Evolutionary conservation across 176 grass and related monocot genomes (phyloP).

Genomic region (Triticum dicoccoides): DNA sequence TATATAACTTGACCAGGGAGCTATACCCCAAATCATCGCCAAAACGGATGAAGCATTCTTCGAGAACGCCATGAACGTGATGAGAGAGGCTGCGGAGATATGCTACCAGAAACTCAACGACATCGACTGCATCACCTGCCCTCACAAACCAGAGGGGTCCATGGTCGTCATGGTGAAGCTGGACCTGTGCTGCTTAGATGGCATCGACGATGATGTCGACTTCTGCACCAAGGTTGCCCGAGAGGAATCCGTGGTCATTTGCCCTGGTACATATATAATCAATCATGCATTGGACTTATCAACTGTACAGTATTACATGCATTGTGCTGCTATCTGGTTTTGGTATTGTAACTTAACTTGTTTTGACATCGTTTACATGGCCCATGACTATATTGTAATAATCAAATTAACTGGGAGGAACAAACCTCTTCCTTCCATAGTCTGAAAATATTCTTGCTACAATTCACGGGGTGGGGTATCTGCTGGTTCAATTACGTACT

Average conservation of each 20-base stretch:
- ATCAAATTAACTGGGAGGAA: background rate
- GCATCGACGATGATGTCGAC: conserved; percentile 55
- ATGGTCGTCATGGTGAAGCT: conserved; percentile 86
- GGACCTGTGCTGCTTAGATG: conserved; percentile 41
- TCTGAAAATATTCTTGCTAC: background rate
- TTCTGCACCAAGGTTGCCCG: conserved; percentile 67
- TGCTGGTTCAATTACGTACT: background rate
- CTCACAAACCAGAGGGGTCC: conserved; percentile 68
- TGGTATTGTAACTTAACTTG: background rate
- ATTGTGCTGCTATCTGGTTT: background rate
- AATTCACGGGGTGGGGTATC: no score
- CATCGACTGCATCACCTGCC: conserved; percentile 57
- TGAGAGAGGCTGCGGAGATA: conserved; percentile 49
- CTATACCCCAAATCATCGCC: conserved; percentile 56
- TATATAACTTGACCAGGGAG: conserved; percentile 30
- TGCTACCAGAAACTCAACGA: conserved; percentile 54
- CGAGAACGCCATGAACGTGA: conserved; percentile 19
- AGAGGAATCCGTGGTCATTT: conserved; percentile 58
- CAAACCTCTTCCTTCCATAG: background rate
- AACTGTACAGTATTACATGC: no score
- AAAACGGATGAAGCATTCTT: conserved; percentile 72
- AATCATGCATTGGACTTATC: no score
- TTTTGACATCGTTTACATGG: no score
- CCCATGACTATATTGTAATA: background rate
- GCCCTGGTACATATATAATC: conserved; percentile 36